Evolutionary conservation across 306 rosid species (phyloP).

Genomic region (Cucumis cinereus): DNA sequence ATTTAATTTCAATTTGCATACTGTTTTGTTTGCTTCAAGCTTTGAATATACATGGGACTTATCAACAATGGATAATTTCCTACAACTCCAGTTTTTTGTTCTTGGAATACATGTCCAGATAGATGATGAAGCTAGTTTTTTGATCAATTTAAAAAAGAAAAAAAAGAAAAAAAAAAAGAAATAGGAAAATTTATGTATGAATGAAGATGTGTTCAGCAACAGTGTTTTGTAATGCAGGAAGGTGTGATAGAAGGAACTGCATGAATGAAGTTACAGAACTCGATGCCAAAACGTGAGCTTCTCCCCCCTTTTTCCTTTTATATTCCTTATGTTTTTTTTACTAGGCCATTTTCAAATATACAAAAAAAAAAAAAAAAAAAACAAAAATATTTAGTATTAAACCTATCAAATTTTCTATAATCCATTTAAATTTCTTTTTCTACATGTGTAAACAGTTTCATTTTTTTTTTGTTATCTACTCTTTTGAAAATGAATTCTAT

Average conservation of each 20-base stretch:
- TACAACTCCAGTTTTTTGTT: background rate
- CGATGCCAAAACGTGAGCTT: conserved; percentile 50
- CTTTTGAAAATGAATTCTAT: no score
- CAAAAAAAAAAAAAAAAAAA: no score
- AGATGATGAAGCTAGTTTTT: background rate
- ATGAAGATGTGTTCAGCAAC: background rate
- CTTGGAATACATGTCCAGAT: background rate
- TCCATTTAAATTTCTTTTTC: no score
- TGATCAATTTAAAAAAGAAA: background rate
- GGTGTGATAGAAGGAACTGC: conserved; percentile 35
- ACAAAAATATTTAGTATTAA: no score
- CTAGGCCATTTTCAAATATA: no score
- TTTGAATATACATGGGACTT: background rate
- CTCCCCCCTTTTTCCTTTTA: background rate
- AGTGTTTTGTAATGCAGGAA: conserved; percentile 45
- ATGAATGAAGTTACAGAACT: conserved; percentile 30
- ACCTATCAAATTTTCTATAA: no score
- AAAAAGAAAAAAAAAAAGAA: background rate
- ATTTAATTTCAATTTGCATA: background rate
- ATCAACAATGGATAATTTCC: background rate
- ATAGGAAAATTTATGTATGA: background rate
- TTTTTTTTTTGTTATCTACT: no score
- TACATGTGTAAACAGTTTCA: no score
- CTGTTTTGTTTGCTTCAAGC: background rate
- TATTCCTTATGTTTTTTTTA: no score